Base-by-base conservation (phyloP, 2,329 filamentous ascomycete species). In the Metarhizium album region DNA sequence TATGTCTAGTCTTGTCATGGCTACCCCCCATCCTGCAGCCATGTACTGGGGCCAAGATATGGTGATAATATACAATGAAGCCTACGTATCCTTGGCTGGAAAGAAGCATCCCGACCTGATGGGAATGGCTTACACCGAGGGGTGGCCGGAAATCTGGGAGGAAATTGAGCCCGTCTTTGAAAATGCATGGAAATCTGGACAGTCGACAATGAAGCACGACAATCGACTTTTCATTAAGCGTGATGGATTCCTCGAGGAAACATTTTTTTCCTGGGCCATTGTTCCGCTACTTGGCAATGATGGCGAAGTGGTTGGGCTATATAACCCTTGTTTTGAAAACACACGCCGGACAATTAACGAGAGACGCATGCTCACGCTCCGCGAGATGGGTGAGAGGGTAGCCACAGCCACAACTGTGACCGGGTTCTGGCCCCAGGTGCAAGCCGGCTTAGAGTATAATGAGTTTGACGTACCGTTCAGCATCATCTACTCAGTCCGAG, bases 1-100 rank as follows among this genome's bases (percentile, higher is more conserved):
- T 55, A 87, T 90, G 82, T 84, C 86, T 47, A 91, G 90, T 63
- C 68, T 91, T 42, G 81, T 94, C 58, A 90, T 93, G 86, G 84
- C 79, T 14, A 85, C 80, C 52, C 86, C 86, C 11, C 82, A 89
- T 60, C 84, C 85, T 1, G 80, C 83, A 4, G 83, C 84, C 7
- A 80, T 90, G 74, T 91, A 90, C 63, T 91, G 87, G 87, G 87
- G 87, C 0, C 72, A 75, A 2, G 82, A 90, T 13, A 72, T 79
- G 42, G 75, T 82, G 16, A 76, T 77, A 7, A 78, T 89, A 9
- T 89, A 89, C 66, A 89, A 89, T 57, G 83, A 86, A 58, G 82
- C 84, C 0, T 87, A 87, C 60, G 76, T 85, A 38, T 68, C 81
- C 8, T 69, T 91, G 37, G 86, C 86, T 2, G 87, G 87, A 3